A percentile compares a stretch with the other conserved stretches of the same genome.
phyloP scores from a whole-genome alignment of 163 green algal genomes.

The Scenedesmus sp. region DNA sequence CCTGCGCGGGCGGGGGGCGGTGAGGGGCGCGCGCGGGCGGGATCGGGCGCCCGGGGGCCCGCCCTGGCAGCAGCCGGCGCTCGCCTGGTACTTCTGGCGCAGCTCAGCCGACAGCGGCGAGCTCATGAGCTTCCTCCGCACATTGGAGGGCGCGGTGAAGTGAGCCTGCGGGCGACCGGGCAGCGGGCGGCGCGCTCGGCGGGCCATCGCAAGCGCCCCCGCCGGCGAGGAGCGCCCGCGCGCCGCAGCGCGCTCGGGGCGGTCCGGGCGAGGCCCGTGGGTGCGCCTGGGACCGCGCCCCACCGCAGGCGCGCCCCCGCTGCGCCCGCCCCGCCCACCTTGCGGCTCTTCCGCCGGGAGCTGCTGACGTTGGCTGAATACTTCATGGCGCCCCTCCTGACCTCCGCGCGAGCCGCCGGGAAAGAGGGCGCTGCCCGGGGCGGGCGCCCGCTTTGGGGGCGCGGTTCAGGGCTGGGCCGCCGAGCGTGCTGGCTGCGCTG shows the following conservation, averaged over 20 bases:
- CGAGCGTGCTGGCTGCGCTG: too few species aligned
- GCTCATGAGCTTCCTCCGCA: constrained; percentile 96
- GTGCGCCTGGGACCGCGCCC: neutral
- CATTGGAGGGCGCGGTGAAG: constrained; percentile 95
- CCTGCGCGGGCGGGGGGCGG: constrained; percentile 66
- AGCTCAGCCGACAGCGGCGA: constrained; percentile 93
- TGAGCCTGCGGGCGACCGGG: constrained; percentile 81
- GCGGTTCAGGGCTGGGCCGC: too few species aligned
- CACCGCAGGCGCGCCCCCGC: too few species aligned
- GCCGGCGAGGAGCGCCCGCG: neutral
- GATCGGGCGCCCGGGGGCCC: neutral
- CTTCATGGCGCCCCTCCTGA: constrained; percentile 78
- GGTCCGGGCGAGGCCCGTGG: neutral
- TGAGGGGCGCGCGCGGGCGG: neutral
- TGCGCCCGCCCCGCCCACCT: constrained; percentile 68
- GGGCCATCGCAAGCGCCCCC: neutral
- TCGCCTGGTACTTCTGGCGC: constrained; percentile 91
- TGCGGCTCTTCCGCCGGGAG: constrained; percentile 94
- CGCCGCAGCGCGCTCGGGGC: neutral
- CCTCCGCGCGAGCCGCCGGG: neutral
- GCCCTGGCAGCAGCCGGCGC: constrained; percentile 41
- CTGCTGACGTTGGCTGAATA: constrained; percentile 81
- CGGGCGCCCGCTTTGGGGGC: too few species aligned
- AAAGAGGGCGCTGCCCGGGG: constrained; percentile 45
- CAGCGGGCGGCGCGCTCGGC: neutral